phyloP scores from a whole-genome alignment of 2,329 filamentous ascomycete genomes.

The Torrubiellomyces zombiae region DNA sequence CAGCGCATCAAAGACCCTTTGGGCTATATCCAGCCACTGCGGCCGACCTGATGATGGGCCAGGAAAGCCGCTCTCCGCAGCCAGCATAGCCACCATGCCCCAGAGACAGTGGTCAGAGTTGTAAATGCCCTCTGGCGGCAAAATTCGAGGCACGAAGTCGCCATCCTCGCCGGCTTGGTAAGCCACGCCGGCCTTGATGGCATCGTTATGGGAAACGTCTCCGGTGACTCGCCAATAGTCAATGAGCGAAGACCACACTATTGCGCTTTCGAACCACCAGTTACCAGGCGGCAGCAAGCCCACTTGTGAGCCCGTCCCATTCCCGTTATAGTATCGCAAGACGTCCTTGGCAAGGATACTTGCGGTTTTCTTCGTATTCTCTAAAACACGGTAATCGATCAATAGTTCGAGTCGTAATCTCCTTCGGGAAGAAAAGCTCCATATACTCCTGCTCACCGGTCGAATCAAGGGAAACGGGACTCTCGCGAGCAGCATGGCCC shows the following conservation, averaged over 20 bases:
- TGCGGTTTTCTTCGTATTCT: conserved; percentile 21
- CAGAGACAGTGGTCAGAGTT: conserved; percentile 54
- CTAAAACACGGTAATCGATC: not conserved
- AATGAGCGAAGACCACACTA: conserved; percentile 44
- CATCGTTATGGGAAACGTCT: conserved; percentile 38
- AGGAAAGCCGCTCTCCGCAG: conserved; percentile 40
- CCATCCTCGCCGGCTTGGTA: conserved; percentile 34
- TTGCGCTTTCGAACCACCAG: conserved; percentile 53
- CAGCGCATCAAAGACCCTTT: conserved; percentile 46
- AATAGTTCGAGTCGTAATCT: conserved; percentile 2
- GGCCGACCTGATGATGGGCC: conserved; percentile 32
- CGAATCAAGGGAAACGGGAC: too few species aligned
- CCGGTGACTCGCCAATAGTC: conserved; percentile 50
- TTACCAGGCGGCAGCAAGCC: conserved; percentile 34
- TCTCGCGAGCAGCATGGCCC: too few species aligned
- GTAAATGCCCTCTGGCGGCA: conserved; percentile 32
- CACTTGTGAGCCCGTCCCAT: conserved; percentile 24
- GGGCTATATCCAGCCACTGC: conserved; percentile 39
- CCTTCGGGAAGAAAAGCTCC: too few species aligned
- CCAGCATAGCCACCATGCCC: conserved; percentile 47
- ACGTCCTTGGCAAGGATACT: conserved; percentile 25
- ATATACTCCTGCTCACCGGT: too few species aligned
- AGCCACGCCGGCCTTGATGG: conserved; percentile 32
- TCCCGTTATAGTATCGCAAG: conserved; percentile 29
- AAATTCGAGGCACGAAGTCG: conserved; percentile 39